Conservation (phyloP, 2,329 filamentous ascomycete genomes). For the Blastomyces parvus region DNA sequence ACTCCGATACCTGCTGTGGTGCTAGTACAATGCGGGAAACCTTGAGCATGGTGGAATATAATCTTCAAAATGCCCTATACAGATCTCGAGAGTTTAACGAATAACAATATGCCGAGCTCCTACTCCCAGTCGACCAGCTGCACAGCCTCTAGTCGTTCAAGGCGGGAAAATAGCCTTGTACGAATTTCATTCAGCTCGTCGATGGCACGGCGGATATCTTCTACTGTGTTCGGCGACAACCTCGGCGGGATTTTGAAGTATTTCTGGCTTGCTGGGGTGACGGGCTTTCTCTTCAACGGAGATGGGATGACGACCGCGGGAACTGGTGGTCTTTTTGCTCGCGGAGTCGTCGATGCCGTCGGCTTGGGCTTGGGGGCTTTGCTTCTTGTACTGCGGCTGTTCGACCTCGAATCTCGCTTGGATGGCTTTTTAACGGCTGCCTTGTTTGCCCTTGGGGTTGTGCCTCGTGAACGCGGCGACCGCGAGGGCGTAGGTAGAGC, state of each 20-base stretch:
- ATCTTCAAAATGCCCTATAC: too few relatives aligned
- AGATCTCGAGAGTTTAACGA: neutral
- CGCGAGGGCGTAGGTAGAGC: neutral
- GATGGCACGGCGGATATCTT: slow-evolving; percentile 1
- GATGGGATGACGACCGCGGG: neutral
- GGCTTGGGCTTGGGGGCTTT: too few relatives aligned
- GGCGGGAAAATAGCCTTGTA: neutral
- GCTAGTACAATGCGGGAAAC: too few relatives aligned
- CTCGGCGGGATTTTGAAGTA: neutral
- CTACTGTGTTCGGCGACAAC: neutral
- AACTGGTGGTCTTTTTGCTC: neutral
- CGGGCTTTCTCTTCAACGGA: neutral
- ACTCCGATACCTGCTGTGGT: too few relatives aligned
- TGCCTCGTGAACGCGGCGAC: neutral
- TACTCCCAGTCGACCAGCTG: neutral
- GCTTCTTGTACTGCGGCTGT: too few relatives aligned
- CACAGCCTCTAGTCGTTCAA: neutral
- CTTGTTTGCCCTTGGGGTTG: neutral
- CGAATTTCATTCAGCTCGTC: neutral
- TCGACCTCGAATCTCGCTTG: neutral
- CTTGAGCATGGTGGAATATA: too few relatives aligned
- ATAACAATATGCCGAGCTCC: too few relatives aligned
- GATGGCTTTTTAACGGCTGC: neutral
- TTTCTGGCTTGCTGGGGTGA: neutral
- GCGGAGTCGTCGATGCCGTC: neutral